Evolutionary conservation across 2,329 filamentous ascomycete genomes (phyloP).

Genomic region (Camillea tinctor): DNA sequence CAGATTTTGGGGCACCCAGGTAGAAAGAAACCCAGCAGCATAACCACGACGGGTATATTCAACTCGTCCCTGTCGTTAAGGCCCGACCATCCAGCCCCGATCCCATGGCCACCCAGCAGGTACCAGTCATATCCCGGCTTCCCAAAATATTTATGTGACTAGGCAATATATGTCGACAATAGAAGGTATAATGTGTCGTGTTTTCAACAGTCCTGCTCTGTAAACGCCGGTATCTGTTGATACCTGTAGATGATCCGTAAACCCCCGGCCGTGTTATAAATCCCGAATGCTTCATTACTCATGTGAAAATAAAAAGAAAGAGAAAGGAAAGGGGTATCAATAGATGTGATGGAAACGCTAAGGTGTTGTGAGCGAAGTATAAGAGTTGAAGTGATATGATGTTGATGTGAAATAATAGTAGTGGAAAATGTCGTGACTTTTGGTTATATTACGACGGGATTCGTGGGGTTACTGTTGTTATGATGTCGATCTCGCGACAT

Average conservation of each 20-base stretch:
- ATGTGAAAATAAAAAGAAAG: slow-evolving; percentile 21
- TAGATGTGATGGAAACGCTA: slow-evolving; percentile 26
- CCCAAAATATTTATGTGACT: slow-evolving; percentile 8
- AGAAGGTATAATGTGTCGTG: slow-evolving; percentile 11
- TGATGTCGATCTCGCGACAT: slow-evolving; percentile 47
- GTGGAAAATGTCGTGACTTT: not conserved
- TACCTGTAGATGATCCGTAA: slow-evolving; percentile 24
- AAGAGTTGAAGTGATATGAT: slow-evolving; percentile 1
- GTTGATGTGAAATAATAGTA: not conserved
- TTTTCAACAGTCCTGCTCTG: slow-evolving; percentile 9
- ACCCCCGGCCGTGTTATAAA: slow-evolving; percentile 19
- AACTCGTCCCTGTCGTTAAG: not conserved
- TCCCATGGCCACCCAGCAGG: not conserved
- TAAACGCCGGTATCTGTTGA: slow-evolving; percentile 25
- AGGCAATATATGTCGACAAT: slow-evolving; percentile 23
- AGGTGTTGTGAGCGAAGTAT: not conserved
- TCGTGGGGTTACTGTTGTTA: slow-evolving; percentile 18
- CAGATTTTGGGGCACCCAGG: too few species aligned
- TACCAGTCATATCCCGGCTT: not conserved
- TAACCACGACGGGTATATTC: not conserved
- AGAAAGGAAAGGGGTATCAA: slow-evolving; percentile 32
- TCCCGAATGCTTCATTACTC: slow-evolving; percentile 27
- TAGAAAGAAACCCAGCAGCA: too few species aligned
- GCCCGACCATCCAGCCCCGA: not conserved
- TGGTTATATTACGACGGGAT: slow-evolving; percentile 22